Evolutionary conservation across 2,329 filamentous ascomycete genomes (phyloP).

Genomic region (Aureobasidium sp.): DNA sequence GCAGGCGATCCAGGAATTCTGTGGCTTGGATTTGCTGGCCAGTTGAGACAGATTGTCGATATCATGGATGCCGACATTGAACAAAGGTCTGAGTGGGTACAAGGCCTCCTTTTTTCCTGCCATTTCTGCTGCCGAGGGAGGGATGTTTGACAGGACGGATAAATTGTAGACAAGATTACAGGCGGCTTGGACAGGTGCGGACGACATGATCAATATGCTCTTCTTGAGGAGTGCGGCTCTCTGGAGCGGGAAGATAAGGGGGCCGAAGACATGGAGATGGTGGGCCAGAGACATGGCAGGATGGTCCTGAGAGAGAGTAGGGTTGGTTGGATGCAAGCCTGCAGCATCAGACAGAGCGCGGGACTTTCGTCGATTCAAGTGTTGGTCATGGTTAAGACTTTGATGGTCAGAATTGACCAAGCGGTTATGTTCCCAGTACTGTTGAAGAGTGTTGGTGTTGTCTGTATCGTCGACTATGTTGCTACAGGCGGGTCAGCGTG

Average conservation of each 20-base stretch:
- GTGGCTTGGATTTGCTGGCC: slow-evolving; percentile 32
- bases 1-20: slow-evolving; percentile 76
- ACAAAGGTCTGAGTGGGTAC: slow-evolving; percentile 67
- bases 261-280: slow-evolving; percentile 77
- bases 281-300: slow-evolving; percentile 75
- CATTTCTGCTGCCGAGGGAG: slow-evolving; percentile 60
- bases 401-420: background rate
- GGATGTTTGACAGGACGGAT: slow-evolving; percentile 85
- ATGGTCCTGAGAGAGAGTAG: slow-evolving; percentile 68
- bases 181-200: slow-evolving; percentile 73
- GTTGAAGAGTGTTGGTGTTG: slow-evolving; percentile 56
- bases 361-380: slow-evolving; percentile 56
- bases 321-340: slow-evolving; percentile 49
- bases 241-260: slow-evolving; percentile 84
- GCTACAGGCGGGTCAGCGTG: slow-evolving; percentile 21
- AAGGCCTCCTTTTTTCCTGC: slow-evolving; percentile 52
- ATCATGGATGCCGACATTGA: slow-evolving; percentile 87
- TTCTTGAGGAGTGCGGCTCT: slow-evolving; percentile 79
- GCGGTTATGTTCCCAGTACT: slow-evolving; percentile 69
- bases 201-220: slow-evolving; percentile 76
- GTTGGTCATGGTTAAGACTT: slow-evolving; percentile 42
- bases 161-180: slow-evolving; percentile 97
- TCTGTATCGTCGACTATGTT: slow-evolving; percentile 56
- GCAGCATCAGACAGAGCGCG: slow-evolving; percentile 45
- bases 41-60: slow-evolving; percentile 68